Conservation (phyloP, 1,284 basidiomycete species). For the Caloboletus firmus region DNA sequence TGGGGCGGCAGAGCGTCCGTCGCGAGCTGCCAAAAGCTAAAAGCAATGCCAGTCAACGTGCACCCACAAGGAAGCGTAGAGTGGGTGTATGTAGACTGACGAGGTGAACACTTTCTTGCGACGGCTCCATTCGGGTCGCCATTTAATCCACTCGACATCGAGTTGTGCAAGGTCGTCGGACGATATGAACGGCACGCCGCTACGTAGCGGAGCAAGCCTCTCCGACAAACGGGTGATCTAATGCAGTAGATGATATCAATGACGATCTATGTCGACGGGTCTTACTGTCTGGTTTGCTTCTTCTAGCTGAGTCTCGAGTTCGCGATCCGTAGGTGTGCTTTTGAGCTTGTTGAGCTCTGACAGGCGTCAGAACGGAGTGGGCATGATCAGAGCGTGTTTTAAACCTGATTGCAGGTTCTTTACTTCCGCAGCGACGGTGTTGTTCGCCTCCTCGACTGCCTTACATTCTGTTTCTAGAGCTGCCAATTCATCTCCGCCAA, state of each 20-base stretch:
- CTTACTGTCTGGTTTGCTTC: slow-evolving; percentile 47
- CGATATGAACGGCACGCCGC: slow-evolving; percentile 65
- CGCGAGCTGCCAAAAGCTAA: slow-evolving; percentile 71
- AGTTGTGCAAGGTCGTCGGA: slow-evolving; percentile 60
- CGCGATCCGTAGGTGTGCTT: slow-evolving; percentile 64
- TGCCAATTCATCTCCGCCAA: slow-evolving; percentile 58
- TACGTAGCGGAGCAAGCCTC: slow-evolving; percentile 63
- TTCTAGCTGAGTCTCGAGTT: slow-evolving; percentile 53
- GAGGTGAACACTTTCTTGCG: slow-evolving; percentile 66
- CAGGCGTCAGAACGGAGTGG: slow-evolving; percentile 6
- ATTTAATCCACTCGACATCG: slow-evolving; percentile 66
- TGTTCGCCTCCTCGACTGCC: slow-evolving; percentile 60
- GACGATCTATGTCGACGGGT: background rate
- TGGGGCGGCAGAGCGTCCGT: slow-evolving; percentile 65
- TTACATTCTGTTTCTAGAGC: slow-evolving; percentile 56
- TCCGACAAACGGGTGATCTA: slow-evolving; percentile 52
- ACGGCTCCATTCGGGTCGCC: slow-evolving; percentile 70
- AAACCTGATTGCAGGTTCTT: slow-evolving; percentile 33
- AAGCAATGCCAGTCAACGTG: slow-evolving; percentile 3
- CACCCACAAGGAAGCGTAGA: background rate
- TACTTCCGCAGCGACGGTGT: slow-evolving; percentile 48
- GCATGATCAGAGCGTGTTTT: background rate
- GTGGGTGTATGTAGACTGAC: slow-evolving; percentile 40
- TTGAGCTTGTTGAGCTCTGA: slow-evolving; percentile 67
- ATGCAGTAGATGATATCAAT: slow-evolving; percentile 1